These are phyloP conservation scores for Pulveroboletus sp. DNA, from an alignment of 768 basidiomycete species.

Conservation along the genomic window DNA sequence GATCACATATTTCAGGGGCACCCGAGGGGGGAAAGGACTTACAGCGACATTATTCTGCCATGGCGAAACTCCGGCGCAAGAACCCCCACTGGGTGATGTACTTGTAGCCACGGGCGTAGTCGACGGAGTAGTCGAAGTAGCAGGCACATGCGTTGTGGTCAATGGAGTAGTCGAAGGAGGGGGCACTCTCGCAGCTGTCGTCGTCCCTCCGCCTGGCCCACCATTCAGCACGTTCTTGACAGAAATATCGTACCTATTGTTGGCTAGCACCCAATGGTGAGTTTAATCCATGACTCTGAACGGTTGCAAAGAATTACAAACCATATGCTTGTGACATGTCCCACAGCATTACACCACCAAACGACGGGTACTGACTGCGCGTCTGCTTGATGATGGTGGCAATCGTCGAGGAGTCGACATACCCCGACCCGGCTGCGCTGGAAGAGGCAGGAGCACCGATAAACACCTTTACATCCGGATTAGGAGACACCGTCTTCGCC, in stretches of 20 bases:
- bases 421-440: constrained; percentile 42
- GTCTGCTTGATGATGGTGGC: constrained; percentile 33
- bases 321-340: constrained; percentile 45
- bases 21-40: constrained; percentile 9
- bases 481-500: constrained; percentile 42
- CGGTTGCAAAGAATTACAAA: constrained; percentile 12
- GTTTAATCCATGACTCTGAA: neutral
- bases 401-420: constrained; percentile 35
- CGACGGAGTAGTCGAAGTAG: constrained; percentile 4
- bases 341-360: constrained; percentile 44
- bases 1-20: no score
- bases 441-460: constrained; percentile 46
- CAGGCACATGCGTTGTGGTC: constrained; percentile 1
- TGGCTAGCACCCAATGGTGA: constrained; percentile 33
- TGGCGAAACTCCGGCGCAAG: constrained; percentile 40
- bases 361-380: constrained; percentile 36
- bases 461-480: constrained; percentile 44
- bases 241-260: constrained; percentile 53
- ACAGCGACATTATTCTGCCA: constrained; percentile 42
- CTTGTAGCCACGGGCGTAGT: constrained; percentile 3
- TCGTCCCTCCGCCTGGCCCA: constrained; percentile 30
- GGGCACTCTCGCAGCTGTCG: neutral
- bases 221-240: constrained; percentile 54
- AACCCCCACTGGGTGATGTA: constrained; percentile 16
- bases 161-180: constrained; percentile 9